Conservation (phyloP, 164 flowering plant species). For the Piper betle region DNA sequence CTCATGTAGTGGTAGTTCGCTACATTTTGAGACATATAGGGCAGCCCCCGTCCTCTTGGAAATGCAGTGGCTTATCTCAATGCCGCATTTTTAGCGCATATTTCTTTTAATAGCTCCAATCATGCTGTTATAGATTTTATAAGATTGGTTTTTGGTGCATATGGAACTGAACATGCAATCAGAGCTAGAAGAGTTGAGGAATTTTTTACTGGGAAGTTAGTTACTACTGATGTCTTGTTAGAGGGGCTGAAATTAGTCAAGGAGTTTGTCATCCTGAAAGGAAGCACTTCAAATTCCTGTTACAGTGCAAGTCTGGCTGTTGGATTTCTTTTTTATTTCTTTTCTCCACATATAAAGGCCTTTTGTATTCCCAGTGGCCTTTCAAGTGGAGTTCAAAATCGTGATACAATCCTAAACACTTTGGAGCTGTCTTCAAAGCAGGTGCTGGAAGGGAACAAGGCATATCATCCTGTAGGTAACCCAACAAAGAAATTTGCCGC, state of each 20-base stretch:
- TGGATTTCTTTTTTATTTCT: conserved; percentile 44
- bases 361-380: conserved; percentile 5
- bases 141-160: conserved; percentile 73
- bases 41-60: conserved; percentile 87
- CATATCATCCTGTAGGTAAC: conserved; percentile 66
- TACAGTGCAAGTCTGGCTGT: conserved; percentile 74
- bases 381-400: conserved; percentile 1
- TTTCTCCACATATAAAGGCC: conserved; percentile 7
- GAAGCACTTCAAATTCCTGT: conserved; percentile 38
- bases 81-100: conserved; percentile 71
- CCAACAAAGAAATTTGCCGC: conserved; percentile 57
- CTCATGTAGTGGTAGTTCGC: conserved; percentile 1
- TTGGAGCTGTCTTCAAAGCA: conserved; percentile 55
- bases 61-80: conserved; percentile 74
- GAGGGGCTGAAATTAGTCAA: conserved; percentile 43
- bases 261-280: conserved; percentile 40
- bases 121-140: conserved; percentile 27
- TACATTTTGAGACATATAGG: conserved; percentile 72
- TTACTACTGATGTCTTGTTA: conserved; percentile 25
- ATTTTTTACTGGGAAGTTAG: conserved; percentile 38
- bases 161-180: conserved; percentile 60
- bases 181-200: conserved; percentile 68
- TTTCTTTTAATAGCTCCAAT: conserved; percentile 19
- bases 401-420: conserved; percentile 16
- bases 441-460: conserved; percentile 30